Conservation (phyloP, 441 rosid genomes). For the Arabidopsis hybrid region DNA sequence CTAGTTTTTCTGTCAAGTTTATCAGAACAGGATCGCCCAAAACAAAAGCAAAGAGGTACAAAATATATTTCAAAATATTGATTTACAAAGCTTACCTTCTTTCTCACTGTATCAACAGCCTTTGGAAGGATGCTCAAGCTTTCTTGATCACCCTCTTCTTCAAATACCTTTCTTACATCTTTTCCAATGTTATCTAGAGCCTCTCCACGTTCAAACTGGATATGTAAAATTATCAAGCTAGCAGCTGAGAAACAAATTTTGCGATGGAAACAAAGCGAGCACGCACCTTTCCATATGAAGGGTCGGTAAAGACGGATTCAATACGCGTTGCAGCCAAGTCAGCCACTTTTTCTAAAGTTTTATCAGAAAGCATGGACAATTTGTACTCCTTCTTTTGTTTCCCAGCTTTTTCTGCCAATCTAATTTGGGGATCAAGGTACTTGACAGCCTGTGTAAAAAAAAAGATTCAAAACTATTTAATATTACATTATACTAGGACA, state of each 20-base stretch:
- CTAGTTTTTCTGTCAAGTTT: slow-evolving; percentile 15
- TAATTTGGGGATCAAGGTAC: slow-evolving; percentile 88
- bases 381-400: slow-evolving; percentile 91
- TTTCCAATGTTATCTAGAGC: slow-evolving; percentile 84
- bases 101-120: slow-evolving; percentile 89
- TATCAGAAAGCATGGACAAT: slow-evolving; percentile 79
- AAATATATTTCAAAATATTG: slow-evolving; percentile 1
- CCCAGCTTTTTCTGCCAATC: slow-evolving; percentile 91
- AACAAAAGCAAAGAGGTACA: slow-evolving; percentile 21
- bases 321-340: slow-evolving; percentile 72
- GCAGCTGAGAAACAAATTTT: background rate
- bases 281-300: slow-evolving; percentile 91
- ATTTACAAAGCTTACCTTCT: slow-evolving; percentile 61
- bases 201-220: slow-evolving; percentile 97
- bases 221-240: slow-evolving; percentile 22
- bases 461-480: slow-evolving; percentile 28
- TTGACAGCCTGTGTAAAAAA: slow-evolving; percentile 77
- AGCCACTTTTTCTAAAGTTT: slow-evolving; percentile 71
- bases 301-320: slow-evolving; percentile 83
- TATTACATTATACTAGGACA: slow-evolving; percentile 4
- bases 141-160: slow-evolving; percentile 88
- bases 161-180: slow-evolving; percentile 70
- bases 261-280: slow-evolving; percentile 24
- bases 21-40: background rate
- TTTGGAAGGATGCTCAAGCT: slow-evolving; percentile 80